Percentiles rank a stretch among this genome's conserved stretches.
Conservation (phyloP, 1,139 yeast genomes). For the Scheffersomyces parashehatae region DNA sequence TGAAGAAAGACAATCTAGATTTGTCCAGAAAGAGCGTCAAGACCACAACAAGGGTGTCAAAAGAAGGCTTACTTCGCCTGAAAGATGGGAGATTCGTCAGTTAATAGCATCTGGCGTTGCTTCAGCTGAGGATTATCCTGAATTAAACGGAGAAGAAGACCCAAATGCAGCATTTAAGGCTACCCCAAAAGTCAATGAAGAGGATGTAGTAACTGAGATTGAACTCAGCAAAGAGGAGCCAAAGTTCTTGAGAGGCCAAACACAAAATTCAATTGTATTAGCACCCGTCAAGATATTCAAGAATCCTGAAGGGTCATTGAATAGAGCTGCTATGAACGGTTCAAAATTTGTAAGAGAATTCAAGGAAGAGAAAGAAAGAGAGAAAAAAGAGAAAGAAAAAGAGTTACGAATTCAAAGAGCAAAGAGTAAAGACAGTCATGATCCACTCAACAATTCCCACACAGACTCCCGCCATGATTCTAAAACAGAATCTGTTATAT, state of each 20-base stretch:
- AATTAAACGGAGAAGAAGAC: slow-evolving; percentile 47
- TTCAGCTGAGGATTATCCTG: slow-evolving; percentile 71
- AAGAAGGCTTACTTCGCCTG: slow-evolving; percentile 75
- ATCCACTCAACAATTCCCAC: slow-evolving; percentile 35
- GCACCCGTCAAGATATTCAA: slow-evolving; percentile 60
- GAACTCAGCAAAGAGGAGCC: slow-evolving; percentile 75
- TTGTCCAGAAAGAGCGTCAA: slow-evolving; percentile 11
- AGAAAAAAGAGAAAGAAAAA: slow-evolving; percentile 47
- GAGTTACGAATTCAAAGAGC: slow-evolving; percentile 26
- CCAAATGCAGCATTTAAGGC: slow-evolving; percentile 32
- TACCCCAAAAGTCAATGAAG: slow-evolving; percentile 23
- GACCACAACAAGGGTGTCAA: slow-evolving; percentile 13
- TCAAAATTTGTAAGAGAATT: slow-evolving; percentile 67
- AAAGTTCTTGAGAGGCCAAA: slow-evolving; percentile 63
- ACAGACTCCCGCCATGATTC: background rate
- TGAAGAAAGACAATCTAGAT: slow-evolving; percentile 18
- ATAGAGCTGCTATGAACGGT: slow-evolving; percentile 76
- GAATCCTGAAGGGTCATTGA: slow-evolving; percentile 79
- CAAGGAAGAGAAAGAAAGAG: slow-evolving; percentile 57
- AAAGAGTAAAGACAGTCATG: slow-evolving; percentile 31
- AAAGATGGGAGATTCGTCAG: slow-evolving; percentile 87
- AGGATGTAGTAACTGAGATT: slow-evolving; percentile 65
- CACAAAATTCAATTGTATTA: slow-evolving; percentile 39
- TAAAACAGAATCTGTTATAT: slow-evolving; percentile 17
- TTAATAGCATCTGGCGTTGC: slow-evolving; percentile 78